Base-by-base conservation (phyloP, 345 rosid genomes). In the Eucalyptus regnans region DNA sequence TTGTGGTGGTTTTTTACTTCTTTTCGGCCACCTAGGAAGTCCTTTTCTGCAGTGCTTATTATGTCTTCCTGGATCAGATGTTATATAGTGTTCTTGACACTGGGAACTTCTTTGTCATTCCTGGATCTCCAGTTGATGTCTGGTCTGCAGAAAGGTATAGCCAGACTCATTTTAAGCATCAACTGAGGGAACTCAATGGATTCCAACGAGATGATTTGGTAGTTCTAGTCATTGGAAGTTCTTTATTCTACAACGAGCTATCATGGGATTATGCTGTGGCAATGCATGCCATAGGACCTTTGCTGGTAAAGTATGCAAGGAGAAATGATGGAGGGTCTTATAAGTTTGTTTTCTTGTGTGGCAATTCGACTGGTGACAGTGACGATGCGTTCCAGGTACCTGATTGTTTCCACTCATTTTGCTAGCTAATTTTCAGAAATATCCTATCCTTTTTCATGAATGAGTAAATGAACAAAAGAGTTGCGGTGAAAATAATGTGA, bases 31-130 rank as follows among this genome's bases (percentile, higher is more conserved):
- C 29, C 41, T 86, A 25, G 85, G 87, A 86, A 88, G 88, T 89
- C 79, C 90, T 88, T 91, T 87, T 86, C 54, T 80, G 88, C 90
- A 91, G 90, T 90, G 91, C 90, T 93, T 86, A 64, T 91, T 88
- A 12, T 90, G 43, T 62, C 83, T 91, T 89, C 87, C 85, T 92
- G 88, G 88, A 88, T 91, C 98, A 98, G 99, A 97, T 98, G 98
- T 88, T 98, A 90, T 95, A 97, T 93, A 96, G 96, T 90, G 91
- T 92, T 93, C 98, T 98, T 89, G 99, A 98, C 93, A 91, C 94
- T 93, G 99, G 99, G 91, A 97, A 98, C 95, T 98, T 98, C 93
- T 93, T 94, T 94, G 99, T 97, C 88, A 93, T 97, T 94, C 97
- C 97, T 91, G 99, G 99, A 94, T 94, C 98, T 49, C 97, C 97